Evolutionary conservation across 495 filamentous ascomycete species (phyloP), one percentile per base, ranked within the genome.

Genomic region (Chlorociboria aeruginascens): DNA sequence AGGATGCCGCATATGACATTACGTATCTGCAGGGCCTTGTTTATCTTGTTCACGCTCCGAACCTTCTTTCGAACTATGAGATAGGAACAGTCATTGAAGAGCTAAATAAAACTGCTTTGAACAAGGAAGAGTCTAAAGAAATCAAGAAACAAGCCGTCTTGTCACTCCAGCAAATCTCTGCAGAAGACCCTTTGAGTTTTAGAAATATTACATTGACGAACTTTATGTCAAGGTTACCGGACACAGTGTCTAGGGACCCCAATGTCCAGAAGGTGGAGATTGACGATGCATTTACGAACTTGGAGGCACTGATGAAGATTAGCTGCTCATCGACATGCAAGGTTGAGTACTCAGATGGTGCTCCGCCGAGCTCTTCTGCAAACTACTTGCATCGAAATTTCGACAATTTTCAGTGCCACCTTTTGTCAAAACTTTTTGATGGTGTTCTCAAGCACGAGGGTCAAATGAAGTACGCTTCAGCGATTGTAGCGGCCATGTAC

Each of bases 251-350:
- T 12, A 3, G 7, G 2, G 32, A 46, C 0, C 29, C 13, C 8
- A 7, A 20, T 8, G 7, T 40, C 8, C n/a, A 31, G 3, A 35
- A n/a, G 28, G 17, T 13, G 11, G 43, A 53, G 37, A 9, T 48
- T 6, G 40, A 51, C 3, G 10, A n/a, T 8, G n/a, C 32, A 4
- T 28, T 45, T 13, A n/a, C 8, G 3, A 13, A 14, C 25, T 43
- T 59, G 8, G 32, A 56, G 8, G n/a, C 40, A 32, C 36, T 60
- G 8, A 35, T 46, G 3, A 32, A 54, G 30, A 46, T 56, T n/a
- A 13, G 45, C 12, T 58, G 45, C 30, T 45, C 46, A 3, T 14
- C 28, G 2, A 40, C 34, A 3, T 47, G 50, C 25, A 16, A 20
- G 17, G 32, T 37, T 13, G 32, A 53, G 16, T 32, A 14, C 1